phyloP scores from a whole-genome alignment of 148 eudicot species.

The Gaultheria prostrata region DNA sequence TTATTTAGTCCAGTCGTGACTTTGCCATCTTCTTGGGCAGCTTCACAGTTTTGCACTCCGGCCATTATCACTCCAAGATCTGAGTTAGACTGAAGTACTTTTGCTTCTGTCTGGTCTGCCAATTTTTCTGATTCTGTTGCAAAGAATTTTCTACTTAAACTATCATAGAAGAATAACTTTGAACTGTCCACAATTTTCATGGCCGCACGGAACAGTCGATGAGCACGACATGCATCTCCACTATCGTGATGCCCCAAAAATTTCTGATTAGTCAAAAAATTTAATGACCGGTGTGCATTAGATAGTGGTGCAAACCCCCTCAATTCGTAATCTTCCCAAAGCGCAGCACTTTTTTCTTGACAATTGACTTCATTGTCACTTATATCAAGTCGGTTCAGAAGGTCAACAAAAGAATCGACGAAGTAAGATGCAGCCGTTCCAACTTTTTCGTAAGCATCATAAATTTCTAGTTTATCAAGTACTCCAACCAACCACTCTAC shows the following conservation, averaged over 20 bases:
- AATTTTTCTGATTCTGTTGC: slow-evolving; percentile 13
- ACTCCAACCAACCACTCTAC: slow-evolving; percentile 70
- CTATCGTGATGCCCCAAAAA: slow-evolving; percentile 26
- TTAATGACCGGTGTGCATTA: slow-evolving; percentile 36
- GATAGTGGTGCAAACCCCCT: slow-evolving; percentile 67
- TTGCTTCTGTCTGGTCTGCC: slow-evolving; percentile 7
- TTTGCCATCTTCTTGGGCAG: slow-evolving; percentile 15
- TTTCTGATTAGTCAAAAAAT: slow-evolving; percentile 45
- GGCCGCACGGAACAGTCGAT: slow-evolving; percentile 62
- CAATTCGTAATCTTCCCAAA: slow-evolving; percentile 94
- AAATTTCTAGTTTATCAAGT: slow-evolving; percentile 28
- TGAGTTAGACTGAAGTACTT: slow-evolving; percentile 9
- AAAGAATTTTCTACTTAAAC: slow-evolving; percentile 31
- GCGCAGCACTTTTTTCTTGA: slow-evolving; percentile 43
- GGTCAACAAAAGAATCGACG: slow-evolving; percentile 51
- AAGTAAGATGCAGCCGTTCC: slow-evolving; percentile 50
- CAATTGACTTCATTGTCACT: slow-evolving; percentile 12
- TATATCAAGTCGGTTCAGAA: slow-evolving; percentile 48
- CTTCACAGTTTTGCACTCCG: background rate
- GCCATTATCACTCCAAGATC: background rate
- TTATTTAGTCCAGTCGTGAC: background rate
- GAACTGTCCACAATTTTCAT: slow-evolving; percentile 37
- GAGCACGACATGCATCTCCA: slow-evolving; percentile 40
- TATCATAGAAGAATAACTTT: slow-evolving; percentile 45
- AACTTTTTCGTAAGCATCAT: slow-evolving; percentile 47